Evolutionary conservation across 2,329 filamentous ascomycete species (phyloP).

Genomic region (Claviceps arundinis): DNA sequence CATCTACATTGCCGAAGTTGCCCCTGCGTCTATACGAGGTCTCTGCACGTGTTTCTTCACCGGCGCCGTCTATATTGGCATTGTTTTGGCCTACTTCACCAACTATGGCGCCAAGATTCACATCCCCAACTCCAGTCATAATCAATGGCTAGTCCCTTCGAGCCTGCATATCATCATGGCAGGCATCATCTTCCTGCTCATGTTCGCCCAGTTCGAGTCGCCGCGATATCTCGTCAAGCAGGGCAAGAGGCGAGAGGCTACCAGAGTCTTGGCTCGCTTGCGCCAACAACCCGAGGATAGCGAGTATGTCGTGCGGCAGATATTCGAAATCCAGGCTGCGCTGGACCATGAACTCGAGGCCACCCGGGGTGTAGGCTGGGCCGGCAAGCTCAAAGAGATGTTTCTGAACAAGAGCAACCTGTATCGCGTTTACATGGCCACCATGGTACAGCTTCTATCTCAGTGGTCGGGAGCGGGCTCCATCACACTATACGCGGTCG

Average conservation of each 20-base stretch:
- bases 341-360: conserved; percentile 61
- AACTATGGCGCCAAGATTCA: conserved; percentile 47
- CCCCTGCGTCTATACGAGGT: conserved; percentile 55
- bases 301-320: conserved; percentile 48
- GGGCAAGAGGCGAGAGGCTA: conserved; percentile 44
- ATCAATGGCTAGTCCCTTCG: conserved; percentile 54
- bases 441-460: conserved; percentile 55
- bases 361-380: conserved; percentile 49
- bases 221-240: conserved; percentile 58
- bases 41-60: conserved; percentile 51
- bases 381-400: conserved; percentile 55
- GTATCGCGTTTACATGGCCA: conserved; percentile 57
- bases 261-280: conserved; percentile 40
- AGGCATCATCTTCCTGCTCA: conserved; percentile 55
- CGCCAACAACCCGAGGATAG: conserved; percentile 46
- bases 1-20: conserved; percentile 60
- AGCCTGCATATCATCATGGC: conserved; percentile 69
- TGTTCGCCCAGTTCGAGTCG: conserved; percentile 56
- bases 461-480: conserved; percentile 63
- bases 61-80: conserved; percentile 56
- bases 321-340: conserved; percentile 49
- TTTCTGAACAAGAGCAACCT: conserved; percentile 54
- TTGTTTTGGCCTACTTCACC: conserved; percentile 67
- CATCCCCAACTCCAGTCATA: conserved; percentile 30
- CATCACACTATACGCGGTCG: conserved; percentile 64